A percentile compares a stretch with the other conserved stretches of the same genome.
phyloP scores from a whole-genome alignment of 1,139 yeast genomes.

The Torulaspora globosa region DNA sequence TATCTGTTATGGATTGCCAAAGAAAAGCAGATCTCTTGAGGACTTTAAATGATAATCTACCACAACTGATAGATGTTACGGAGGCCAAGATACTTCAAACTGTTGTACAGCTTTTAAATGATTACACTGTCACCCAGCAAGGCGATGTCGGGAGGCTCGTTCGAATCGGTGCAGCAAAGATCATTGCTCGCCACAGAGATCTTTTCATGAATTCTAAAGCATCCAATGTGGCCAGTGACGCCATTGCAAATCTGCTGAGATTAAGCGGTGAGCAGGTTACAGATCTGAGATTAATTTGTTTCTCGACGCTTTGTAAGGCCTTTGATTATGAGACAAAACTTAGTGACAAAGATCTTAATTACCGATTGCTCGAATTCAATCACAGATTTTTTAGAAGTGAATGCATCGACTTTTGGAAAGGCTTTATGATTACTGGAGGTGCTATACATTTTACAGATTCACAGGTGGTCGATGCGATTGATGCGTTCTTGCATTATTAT shows the following conservation, averaged over 20 bases:
- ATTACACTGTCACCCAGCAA: slow-evolving; percentile 62
- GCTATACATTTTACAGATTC: slow-evolving; percentile 53
- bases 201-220: slow-evolving; percentile 18
- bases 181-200: slow-evolving; percentile 38
- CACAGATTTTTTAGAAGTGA: slow-evolving; percentile 11
- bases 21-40: slow-evolving; percentile 24
- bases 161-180: slow-evolving; percentile 47
- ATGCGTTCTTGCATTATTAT: slow-evolving; percentile 42
- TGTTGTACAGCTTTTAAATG: slow-evolving; percentile 45
- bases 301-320: slow-evolving; percentile 19
- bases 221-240: slow-evolving; percentile 10
- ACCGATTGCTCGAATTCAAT: slow-evolving; percentile 21
- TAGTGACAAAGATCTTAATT: slow-evolving; percentile 8
- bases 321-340: slow-evolving; percentile 3
- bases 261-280: slow-evolving; percentile 52
- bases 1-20: slow-evolving; percentile 19
- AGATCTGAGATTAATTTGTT: slow-evolving; percentile 37
- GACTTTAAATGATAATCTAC: slow-evolving; percentile 14
- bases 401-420: slow-evolving; percentile 48
- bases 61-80: slow-evolving; percentile 4
- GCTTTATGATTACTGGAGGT: slow-evolving; percentile 56
- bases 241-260: slow-evolving; percentile 45
- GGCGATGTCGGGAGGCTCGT: slow-evolving; percentile 81
- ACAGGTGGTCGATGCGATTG: slow-evolving; percentile 46
- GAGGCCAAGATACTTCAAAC: slow-evolving; percentile 8